phyloP scores from a whole-genome alignment of 129 eudicot genomes.

The Pseudognaphalium luteoalbum region DNA sequence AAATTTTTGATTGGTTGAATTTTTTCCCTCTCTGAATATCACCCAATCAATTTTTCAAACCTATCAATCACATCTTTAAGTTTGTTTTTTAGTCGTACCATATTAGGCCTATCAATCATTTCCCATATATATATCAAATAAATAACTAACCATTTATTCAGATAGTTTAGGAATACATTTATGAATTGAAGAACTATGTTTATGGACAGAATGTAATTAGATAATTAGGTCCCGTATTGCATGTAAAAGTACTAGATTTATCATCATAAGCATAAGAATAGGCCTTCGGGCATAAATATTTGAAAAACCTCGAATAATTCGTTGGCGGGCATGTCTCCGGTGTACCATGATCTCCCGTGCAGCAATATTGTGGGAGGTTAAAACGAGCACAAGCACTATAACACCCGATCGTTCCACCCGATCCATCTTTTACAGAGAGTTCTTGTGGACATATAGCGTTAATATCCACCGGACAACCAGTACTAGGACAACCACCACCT shows the following conservation, averaged over 20 bases:
- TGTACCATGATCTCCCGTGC: constrained; percentile 29
- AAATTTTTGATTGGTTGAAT: no score
- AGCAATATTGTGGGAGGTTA: constrained; percentile 42
- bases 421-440: constrained; percentile 20
- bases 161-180: neutral
- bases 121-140: no score
- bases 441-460: constrained; percentile 39
- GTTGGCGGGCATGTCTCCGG: constrained; percentile 45
- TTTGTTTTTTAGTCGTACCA: no score
- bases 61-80: no score
- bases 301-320: constrained; percentile 36
- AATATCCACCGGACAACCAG: constrained; percentile 38
- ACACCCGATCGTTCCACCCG: constrained; percentile 39
- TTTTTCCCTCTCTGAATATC: no score
- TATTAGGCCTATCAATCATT: no score
- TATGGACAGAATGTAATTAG: neutral
- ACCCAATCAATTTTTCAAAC: no score
- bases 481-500: constrained; percentile 18
- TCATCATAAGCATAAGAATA: constrained; percentile 48
- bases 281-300: constrained; percentile 44
- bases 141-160: neutral
- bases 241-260: neutral
- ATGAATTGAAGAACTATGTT: neutral
- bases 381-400: constrained; percentile 52
- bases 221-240: neutral